Base-by-base conservation (phyloP, 441 rosid species). In the Syzygium syzygioides region DNA sequence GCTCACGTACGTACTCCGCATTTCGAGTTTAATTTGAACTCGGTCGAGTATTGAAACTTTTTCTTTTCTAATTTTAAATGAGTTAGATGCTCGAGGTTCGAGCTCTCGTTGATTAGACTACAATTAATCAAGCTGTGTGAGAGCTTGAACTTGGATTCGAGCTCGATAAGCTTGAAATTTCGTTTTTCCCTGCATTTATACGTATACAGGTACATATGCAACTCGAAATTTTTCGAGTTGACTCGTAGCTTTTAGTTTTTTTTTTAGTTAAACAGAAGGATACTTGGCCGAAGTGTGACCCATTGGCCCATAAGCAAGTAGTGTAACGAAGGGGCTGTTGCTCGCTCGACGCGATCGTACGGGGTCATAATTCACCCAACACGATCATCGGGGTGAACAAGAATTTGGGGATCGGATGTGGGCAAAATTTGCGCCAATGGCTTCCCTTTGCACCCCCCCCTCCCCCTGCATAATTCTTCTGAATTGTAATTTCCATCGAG, bases 51-150 rank as follows among this genome's bases (percentile, higher is more conserved):
- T 60, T 13, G 4, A 60, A 28, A 60, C 18, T 28, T 60, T 28
- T 60, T 17, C 28, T 28, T 60, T 60, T 17, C 19, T 14, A 54
- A 54, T 14, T 54, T 54, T 28, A 60, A 60, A 14, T 4, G 2
- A n/a, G 68, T 7, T 2, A 28, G 9, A n/a, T 1, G 0, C 14
- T 60, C 9, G 2, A 14, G 14, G 5, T 60, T 62, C 0, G 1
- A 62, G 11, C 11, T 62, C 3, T n/a, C 37, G 2, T 62, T n/a
- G 10, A n/a, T 62, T 30, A 14, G 0, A 14, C 9, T 12, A 26
- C 14, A 59, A 59, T 59, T 26, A 26, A 59, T 59, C 64, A 59
- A 26, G 30, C 4, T 28, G 26, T 12, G 32, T 4, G 12, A 26
- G 17, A 13, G 30, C 66, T 59, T 11, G 17, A 59, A 59, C 32